Evolutionary conservation across 345 rosid genomes (phyloP), one percentile per base, ranked within the genome.

Genomic region (Citrus cavaleriei): DNA sequence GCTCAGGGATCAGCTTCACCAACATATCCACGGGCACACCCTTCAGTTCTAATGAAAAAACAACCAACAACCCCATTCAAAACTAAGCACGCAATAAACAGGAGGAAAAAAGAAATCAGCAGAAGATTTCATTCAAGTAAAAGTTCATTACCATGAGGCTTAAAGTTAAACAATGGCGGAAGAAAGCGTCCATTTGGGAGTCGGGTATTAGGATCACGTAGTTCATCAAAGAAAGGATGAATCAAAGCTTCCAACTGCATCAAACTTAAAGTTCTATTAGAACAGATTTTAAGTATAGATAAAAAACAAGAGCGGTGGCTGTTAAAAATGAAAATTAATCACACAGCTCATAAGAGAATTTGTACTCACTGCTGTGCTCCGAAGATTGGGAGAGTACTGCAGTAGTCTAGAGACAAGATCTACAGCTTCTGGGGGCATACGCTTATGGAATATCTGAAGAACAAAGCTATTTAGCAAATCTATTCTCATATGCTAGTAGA

Each of bases 371-470:
- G 99, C 97, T 67, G 93, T 85, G 83, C 95, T 86, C 72, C 99
- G 90, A 71, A 96, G 99, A 80, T 87, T 94, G 7, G 99, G 99
- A 68, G 99, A 96, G 86, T 96, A 96, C 72, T 96, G 99, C 83
- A 96, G 87, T 38, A 96, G 85, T 76, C 98, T 88, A n/a, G 98
- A 96, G 85, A 94, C 97, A 3, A 96, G 92, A 88, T 96, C 98
- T 1, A 94, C 99, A 12, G 99, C 99, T 87, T 96, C 99, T 5
- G 93, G 93, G 72, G 99, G 99, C 96, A 91, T 95, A 68, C 95
- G 90, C 91, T 94, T 96, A 79, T 91, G 92, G 84, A 96, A 96
- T 83, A 96, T 90, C 99, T 96, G 86, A 24, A 58, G 22, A 77
- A 79, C 59, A 57, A 59, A 35, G 71, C 73, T 66, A 81, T 28